phyloP scores from a whole-genome alignment of 805 yeast species.

The Suhomyces kilbournensis region DNA sequence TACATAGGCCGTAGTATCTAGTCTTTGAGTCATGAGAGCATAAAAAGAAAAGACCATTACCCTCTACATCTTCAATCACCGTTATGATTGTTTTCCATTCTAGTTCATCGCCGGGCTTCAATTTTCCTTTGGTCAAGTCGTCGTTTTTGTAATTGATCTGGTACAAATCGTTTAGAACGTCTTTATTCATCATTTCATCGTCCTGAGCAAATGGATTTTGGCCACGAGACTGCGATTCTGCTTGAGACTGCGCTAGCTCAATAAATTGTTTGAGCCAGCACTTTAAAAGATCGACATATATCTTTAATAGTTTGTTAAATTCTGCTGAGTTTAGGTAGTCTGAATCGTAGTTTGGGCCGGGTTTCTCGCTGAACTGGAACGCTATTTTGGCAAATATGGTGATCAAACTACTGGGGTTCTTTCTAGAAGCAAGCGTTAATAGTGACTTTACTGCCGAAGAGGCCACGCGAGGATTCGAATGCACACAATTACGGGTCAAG shows the following conservation, averaged over 20 bases:
- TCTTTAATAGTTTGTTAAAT: conserved; percentile 55
- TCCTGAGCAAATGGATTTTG: conserved; percentile 32
- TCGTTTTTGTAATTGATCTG: conserved; percentile 45
- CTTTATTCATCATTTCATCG: conserved; percentile 36
- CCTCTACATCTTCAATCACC: conserved; percentile 91
- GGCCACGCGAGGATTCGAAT: conserved; percentile 59
- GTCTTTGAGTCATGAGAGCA: conserved; percentile 82
- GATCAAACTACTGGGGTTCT: conserved; percentile 66
- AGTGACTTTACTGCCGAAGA: conserved; percentile 62
- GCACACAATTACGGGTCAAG: conserved; percentile 72
- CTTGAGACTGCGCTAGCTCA: conserved; percentile 14
- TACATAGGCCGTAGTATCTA: conserved; percentile 71
- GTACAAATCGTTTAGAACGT: conserved; percentile 39
- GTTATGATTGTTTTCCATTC: conserved; percentile 80
- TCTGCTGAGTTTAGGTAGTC: conserved; percentile 60
- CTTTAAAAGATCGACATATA: conserved; percentile 75
- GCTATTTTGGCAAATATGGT: conserved; percentile 77
- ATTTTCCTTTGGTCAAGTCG: conserved; percentile 20
- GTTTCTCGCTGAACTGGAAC: conserved; percentile 74
- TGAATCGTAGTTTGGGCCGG: conserved; percentile 51
- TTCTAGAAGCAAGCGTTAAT: conserved; percentile 61
- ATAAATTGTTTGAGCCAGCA: conserved; percentile 77
- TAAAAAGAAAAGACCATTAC: conserved; percentile 87
- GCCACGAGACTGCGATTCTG: not conserved
- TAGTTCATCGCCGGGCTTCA: conserved; percentile 52